Evolutionary conservation across 2,329 filamentous ascomycete species (phyloP), one percentile per base, ranked within the genome.

Genomic region (Monosporascus sp.): DNA sequence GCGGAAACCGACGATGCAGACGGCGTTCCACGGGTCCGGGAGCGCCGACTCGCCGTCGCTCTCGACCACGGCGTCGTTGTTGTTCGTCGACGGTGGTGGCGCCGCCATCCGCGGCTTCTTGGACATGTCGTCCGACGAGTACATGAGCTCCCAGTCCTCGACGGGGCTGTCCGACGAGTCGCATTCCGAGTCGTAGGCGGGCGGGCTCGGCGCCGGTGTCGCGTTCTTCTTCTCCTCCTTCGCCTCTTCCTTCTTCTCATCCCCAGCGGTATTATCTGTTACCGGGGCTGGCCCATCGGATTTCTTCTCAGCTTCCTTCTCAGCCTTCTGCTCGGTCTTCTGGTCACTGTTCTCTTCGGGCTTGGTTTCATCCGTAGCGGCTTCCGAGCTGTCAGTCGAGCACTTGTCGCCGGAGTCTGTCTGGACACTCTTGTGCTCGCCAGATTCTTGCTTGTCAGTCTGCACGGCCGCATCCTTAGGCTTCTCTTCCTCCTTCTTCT

Each of bases 111-210:
- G 72, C 5, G 76, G 78, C 63, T 79, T 79, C 51, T 76, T 74
- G 0, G 75, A 73, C 66, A 81, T 76, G 59, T 85, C 81, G 57
- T 84, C 81, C 49, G 74, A 77, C 54, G 77, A 81, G 64, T 83
- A 84, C 27, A 83, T 71, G 57, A 77, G 73, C 58, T 84, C 81
- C 73, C 77, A 84, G 55, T 84, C 81, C 37, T 77, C 74, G 2
- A 84, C 73, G 0, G 82, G 82, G 6, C 79, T 82, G 45, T 83
- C 82, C 0, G 80, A 84, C 0, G 80, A 82, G 51, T 84, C 77
- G 36, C 75, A 75, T 6, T 77, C 77, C 0, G 77, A 79, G 1
- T 74, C 72, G 53, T 74, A 72, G 48, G 55, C 49, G 27, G 61
- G 59, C 9, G 59, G 54, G 22, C 55, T 46, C n/a, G 56, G 58